phyloP scores from a whole-genome alignment of 176 grass and related monocot species.

The Hordeum marinum region DNA sequence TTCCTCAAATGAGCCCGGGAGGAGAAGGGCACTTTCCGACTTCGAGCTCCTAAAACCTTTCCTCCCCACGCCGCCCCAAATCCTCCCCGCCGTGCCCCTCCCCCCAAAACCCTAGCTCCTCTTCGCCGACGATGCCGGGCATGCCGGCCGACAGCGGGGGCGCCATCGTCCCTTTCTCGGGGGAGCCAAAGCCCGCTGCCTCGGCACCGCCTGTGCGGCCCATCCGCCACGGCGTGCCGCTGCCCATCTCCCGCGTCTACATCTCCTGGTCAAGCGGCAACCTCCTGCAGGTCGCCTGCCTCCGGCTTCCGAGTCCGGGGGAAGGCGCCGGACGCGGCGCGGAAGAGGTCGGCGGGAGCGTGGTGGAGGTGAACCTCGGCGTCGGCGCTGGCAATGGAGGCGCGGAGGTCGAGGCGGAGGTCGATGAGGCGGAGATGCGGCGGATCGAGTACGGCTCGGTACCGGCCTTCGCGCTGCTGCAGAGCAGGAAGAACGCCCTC shows the following conservation, averaged over 20 bases:
- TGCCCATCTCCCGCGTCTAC: conserved; percentile 68
- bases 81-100: not conserved
- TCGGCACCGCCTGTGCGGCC: conserved; percentile 39
- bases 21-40: no score
- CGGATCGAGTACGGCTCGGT: conserved; percentile 83
- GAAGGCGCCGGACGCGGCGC: not conserved
- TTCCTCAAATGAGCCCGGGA: no score
- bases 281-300: conserved; percentile 79
- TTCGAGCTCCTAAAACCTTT: conserved; percentile 15
- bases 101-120: conserved; percentile 51
- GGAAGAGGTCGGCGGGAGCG: conserved; percentile 53
- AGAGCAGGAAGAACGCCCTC: conserved; percentile 73
- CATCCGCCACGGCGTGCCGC: conserved; percentile 58
- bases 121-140: conserved; percentile 57
- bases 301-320: conserved; percentile 31
- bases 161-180: conserved; percentile 59
- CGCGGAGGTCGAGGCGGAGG: conserved; percentile 40
- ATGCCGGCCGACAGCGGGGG: conserved; percentile 46
- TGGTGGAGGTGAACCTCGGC: conserved; percentile 72
- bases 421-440: conserved; percentile 62
- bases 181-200: conserved; percentile 26
- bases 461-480: conserved; percentile 65
- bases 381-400: not conserved
- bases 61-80: not conserved
- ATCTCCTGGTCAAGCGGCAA: conserved; percentile 86